Conservation (phyloP, 768 basidiomycete species). For the Xanthoconium stramineum region DNA sequence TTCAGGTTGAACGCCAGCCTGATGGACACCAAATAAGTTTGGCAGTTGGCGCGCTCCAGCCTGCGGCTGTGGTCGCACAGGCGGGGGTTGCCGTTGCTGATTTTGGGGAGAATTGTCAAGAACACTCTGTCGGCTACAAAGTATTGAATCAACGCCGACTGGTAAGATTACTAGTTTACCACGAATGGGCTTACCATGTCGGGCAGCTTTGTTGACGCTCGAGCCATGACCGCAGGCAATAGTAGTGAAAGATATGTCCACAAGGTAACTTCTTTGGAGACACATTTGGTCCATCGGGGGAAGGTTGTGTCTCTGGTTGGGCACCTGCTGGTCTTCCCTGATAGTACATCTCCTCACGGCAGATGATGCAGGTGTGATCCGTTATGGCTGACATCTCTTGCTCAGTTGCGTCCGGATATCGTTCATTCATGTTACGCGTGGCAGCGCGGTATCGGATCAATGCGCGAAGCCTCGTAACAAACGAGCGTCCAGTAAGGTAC, state of each 20-base stretch:
- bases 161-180: neutral
- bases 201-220: conserved; percentile 99
- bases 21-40: conserved; percentile 28
- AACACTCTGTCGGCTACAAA: conserved; percentile 68
- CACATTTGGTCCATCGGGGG: conserved; percentile 77
- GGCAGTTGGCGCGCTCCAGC: conserved; percentile 31
- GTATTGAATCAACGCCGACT: conserved; percentile 2
- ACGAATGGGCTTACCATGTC: conserved; percentile 69
- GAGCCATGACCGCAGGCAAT: conserved; percentile 95
- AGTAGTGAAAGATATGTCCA: conserved; percentile 97
- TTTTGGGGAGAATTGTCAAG: conserved; percentile 47
- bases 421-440: conserved; percentile 93
- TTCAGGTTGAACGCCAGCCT: conserved; percentile 30
- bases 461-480: conserved; percentile 82
- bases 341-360: conserved; percentile 88
- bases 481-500: conserved; percentile 91
- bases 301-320: conserved; percentile 19
- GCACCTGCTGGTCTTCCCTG: conserved; percentile 29
- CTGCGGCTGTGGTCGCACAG: conserved; percentile 25
- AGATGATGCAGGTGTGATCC: conserved; percentile 96
- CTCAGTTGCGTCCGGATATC: conserved; percentile 89
- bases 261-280: conserved; percentile 96
- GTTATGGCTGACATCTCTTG: conserved; percentile 79
- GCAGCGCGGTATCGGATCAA: conserved; percentile 91
- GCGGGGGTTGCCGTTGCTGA: conserved; percentile 31